phyloP scores from a whole-genome alignment of 2,329 filamentous ascomycete species.

The Elsinoe arachidis region DNA sequence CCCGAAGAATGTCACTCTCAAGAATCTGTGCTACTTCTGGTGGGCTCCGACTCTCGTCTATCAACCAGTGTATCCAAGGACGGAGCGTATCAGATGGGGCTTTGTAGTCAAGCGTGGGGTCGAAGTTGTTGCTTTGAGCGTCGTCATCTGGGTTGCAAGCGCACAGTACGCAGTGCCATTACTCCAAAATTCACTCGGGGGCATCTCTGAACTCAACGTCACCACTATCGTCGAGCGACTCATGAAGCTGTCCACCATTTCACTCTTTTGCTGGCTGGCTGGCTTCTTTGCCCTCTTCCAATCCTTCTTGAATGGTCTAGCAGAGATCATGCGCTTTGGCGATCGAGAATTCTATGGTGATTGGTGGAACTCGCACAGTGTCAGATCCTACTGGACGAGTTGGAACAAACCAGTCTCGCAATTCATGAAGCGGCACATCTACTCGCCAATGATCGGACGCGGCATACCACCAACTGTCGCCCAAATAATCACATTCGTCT shows the following conservation, averaged over 20 bases:
- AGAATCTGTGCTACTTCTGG: conserved; percentile 92
- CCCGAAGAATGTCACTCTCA: conserved; percentile 78
- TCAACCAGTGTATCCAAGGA: conserved; percentile 90
- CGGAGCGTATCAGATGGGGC: conserved; percentile 69
- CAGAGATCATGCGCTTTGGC: conserved; percentile 81
- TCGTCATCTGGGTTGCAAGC: conserved; percentile 91
- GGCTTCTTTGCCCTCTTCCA: conserved; percentile 98
- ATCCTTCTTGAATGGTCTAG: conserved; percentile 79
- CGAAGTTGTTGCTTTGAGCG: conserved; percentile 67
- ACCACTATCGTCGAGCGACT: conserved; percentile 77
- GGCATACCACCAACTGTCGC: conserved; percentile 66
- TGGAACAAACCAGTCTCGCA: conserved; percentile 98
- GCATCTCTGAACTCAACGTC: conserved; percentile 72
- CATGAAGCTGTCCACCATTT: conserved; percentile 92
- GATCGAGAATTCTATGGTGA: conserved; percentile 93
- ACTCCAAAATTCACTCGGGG: conserved; percentile 79
- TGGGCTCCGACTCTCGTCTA: conserved; percentile 95
- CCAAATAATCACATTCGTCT: conserved; percentile 73
- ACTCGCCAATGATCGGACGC: conserved; percentile 74
- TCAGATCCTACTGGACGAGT: conserved; percentile 84
- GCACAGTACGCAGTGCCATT: conserved; percentile 92
- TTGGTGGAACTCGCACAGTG: conserved; percentile 91
- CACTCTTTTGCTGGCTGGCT: conserved; percentile 90
- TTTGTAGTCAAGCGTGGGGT: conserved; percentile 77
- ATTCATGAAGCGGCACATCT: conserved; percentile 93